Evolutionary conservation across 495 filamentous ascomycete species (phyloP), one percentile per base, ranked within the genome.

Genomic region (Cryomyces minteri): DNA sequence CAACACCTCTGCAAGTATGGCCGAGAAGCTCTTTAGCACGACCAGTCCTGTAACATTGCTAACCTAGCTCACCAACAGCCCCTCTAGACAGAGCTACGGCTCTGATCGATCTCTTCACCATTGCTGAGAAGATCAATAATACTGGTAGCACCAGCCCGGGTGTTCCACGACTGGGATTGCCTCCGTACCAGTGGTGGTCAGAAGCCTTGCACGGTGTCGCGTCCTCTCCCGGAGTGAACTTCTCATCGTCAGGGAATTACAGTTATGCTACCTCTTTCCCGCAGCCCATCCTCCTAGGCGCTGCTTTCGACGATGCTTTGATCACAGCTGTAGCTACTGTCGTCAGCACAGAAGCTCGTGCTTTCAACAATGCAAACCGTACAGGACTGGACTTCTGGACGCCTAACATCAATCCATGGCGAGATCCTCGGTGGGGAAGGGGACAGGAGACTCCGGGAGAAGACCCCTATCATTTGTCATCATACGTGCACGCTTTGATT

Each of bases 331-430:
- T 81, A 9, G 74, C 67, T 11, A 61, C 53, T 3, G 67, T 74
- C 5, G 71, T 82, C 32, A 67, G 67, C 9, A 82, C 68, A 5
- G 76, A 84, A 55, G 74, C 70, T 8, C 64, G 79, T n/a, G 77
- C 78, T 2, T 82, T 77, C 53, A 76, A 64, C 55, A 84, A 84
- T 48, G 67, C 48, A 11, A 71, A 70, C 52, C 28, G 43, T 2
- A 46, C 44, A 4, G 50, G 47, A n/a, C 39, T 57, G 12, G 54
- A 61, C 38, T 57, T 49, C 40, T 61, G 55, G 48, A 57, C 56
- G 0, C 58, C 58, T 2, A 58, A 61, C 38, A 54, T 61, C 47
- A 61, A 61, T 34, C 50, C 54, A 8, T 55, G 48, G 37, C 58
- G 56, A 36, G 65, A 69, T 40, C 68, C 52, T n/a, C 32, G 55